Evolutionary conservation across 371 early-diverging fungal genomes (phyloP).

Genomic region (Parasitella parasitica): DNA sequence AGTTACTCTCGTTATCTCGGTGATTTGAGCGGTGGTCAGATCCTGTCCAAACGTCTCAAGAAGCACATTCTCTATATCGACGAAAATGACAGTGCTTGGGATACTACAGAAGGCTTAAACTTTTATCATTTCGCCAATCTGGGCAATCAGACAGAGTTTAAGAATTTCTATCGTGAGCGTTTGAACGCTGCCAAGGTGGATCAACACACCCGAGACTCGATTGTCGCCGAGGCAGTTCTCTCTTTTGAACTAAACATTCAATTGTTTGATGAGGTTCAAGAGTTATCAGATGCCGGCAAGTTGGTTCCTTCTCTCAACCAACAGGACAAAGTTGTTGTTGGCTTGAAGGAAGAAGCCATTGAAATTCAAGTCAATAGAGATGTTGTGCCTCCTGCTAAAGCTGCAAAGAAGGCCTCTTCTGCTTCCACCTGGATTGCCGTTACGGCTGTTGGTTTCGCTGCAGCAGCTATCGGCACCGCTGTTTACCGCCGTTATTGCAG

Average conservation of each 20-base stretch:
- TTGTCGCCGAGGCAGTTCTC: conserved; percentile 41
- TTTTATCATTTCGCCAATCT: conserved; percentile 55
- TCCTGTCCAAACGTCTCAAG: conserved; percentile 55
- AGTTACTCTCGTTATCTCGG: conserved; percentile 65
- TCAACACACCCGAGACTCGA: conserved; percentile 31
- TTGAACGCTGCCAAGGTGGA: conserved; percentile 47
- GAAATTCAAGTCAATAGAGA: not conserved
- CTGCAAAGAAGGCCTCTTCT: not conserved
- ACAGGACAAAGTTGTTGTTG: conserved; percentile 1
- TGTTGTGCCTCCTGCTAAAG: not conserved
- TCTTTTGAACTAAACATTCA: conserved; percentile 51
- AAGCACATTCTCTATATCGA: conserved; percentile 43
- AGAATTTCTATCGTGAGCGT: conserved; percentile 55
- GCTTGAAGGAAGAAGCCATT: not conserved
- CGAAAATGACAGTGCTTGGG: conserved; percentile 41
- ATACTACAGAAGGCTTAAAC: conserved; percentile 44
- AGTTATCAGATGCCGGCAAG: conserved; percentile 31
- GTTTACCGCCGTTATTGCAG: conserved; percentile 18
- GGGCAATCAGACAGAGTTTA: conserved; percentile 58
- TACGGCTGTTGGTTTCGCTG: conserved; percentile 7
- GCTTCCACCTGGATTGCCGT: conserved; percentile 2
- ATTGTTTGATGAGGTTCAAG: conserved; percentile 49
- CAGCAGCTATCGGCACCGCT: conserved; percentile 18
- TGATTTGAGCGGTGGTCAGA: conserved; percentile 65
- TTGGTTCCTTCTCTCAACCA: conserved; percentile 19